These are phyloP conservation scores for Saturnispora serradocipensis DNA, from an alignment of 805 yeast species.

Conservation along the genomic window DNA sequence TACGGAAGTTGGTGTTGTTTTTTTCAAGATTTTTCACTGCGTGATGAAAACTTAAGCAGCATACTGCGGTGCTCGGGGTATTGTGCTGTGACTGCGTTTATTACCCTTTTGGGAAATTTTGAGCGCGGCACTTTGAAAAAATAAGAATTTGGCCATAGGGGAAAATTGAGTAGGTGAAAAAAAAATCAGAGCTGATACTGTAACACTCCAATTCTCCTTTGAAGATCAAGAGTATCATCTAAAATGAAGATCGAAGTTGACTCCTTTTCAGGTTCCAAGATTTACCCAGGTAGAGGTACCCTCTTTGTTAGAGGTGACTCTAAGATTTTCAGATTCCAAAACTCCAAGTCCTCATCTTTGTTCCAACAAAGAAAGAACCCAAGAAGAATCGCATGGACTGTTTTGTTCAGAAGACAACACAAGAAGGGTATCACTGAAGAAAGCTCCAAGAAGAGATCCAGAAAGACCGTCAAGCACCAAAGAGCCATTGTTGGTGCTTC, in stretches of 20 bases:
- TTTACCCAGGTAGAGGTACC: constrained; percentile 99
- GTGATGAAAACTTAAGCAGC: background rate
- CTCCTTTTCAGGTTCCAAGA: constrained; percentile 98
- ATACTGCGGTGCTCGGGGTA: background rate
- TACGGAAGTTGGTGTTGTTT: background rate
- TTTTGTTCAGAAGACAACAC: constrained; percentile 99
- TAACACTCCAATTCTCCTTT: background rate
- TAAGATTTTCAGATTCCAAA: constrained; percentile 98
- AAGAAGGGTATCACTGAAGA: constrained; percentile 99
- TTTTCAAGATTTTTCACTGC: background rate
- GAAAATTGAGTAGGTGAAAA: background rate
- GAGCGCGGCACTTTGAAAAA: background rate
- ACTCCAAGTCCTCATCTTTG: constrained; percentile 94
- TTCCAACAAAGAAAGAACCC: constrained; percentile 99
- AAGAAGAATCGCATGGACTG: constrained; percentile 99
- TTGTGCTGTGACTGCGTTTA: background rate
- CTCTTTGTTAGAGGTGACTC: constrained; percentile 99
- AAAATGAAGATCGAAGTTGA: constrained; percentile 98
- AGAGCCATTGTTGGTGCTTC: constrained; percentile 99
- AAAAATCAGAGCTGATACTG: background rate
- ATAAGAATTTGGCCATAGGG: background rate
- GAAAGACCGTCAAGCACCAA: constrained; percentile 97
- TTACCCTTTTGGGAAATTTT: background rate
- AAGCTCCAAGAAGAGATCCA: constrained; percentile 91
- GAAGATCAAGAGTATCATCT: background rate